These are phyloP conservation scores for Calocera viscosa DNA, from an alignment of 768 basidiomycete species.

Conservation along the genomic window DNA sequence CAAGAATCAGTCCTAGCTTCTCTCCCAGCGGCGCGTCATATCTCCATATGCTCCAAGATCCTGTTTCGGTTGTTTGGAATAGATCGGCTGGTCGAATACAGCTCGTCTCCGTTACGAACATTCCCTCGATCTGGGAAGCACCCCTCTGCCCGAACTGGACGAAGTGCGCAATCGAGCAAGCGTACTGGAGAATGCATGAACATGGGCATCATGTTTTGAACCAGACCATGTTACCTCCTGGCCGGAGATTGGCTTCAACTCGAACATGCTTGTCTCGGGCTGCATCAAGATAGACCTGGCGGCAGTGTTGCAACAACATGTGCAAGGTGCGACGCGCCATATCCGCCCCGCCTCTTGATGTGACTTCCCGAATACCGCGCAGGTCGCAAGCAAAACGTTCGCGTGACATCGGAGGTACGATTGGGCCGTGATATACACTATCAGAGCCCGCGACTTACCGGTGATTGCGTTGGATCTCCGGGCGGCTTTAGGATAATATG, in stretches of 20 bases:
- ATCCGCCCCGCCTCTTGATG: neutral
- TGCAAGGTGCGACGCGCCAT: slow-evolving; percentile 45
- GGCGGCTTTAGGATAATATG: slow-evolving; percentile 72
- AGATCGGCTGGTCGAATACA: neutral
- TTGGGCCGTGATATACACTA: slow-evolving; percentile 68
- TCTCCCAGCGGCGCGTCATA: neutral
- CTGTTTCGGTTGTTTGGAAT: neutral
- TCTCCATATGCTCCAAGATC: neutral
- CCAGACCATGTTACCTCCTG: neutral
- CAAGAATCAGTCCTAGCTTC: neutral
- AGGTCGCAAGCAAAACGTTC: slow-evolving; percentile 66
- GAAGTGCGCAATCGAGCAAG: neutral
- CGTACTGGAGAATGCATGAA: neutral
- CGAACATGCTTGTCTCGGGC: neutral
- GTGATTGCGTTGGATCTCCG: slow-evolving; percentile 64
- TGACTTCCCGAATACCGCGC: too few relatives aligned
- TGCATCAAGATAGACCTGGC: slow-evolving; percentile 35
- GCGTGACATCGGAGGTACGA: slow-evolving; percentile 61
- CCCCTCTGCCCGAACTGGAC: neutral
- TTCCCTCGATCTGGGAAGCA: neutral
- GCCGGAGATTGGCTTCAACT: neutral
- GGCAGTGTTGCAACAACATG: slow-evolving; percentile 54
- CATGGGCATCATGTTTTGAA: neutral
- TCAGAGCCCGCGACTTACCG: slow-evolving; percentile 75
- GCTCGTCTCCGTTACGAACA: neutral